phyloP scores from a whole-genome alignment of 345 rosid species.

The Pistacia atlantica region DNA sequence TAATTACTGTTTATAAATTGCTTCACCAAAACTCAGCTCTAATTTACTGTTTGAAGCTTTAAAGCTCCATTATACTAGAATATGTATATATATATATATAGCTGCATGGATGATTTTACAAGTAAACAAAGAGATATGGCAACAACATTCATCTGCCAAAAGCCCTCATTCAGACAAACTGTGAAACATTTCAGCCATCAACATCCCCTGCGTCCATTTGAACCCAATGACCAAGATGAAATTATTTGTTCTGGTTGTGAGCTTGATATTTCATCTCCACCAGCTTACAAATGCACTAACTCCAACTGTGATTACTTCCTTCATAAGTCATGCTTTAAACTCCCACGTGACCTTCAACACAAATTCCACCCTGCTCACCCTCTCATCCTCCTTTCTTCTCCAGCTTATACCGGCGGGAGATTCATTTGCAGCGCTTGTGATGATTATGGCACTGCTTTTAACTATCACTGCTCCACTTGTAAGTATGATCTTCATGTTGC shows the following conservation, averaged over 20 bases:
- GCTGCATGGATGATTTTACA: too few species aligned
- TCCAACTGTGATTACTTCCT: conserved; percentile 13
- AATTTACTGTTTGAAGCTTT: too few species aligned
- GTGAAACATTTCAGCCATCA: conserved; percentile 22
- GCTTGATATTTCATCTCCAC: conserved; percentile 12
- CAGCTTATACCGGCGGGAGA: background rate
- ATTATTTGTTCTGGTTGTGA: conserved; percentile 22
- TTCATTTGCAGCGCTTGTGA: conserved; percentile 18
- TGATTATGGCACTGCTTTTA: conserved; percentile 21
- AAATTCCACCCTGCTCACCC: conserved; percentile 14
- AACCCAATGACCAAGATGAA: conserved; percentile 18
- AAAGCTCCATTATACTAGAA: too few species aligned
- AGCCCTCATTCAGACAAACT: background rate
- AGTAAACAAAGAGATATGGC: background rate
- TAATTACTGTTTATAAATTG: too few species aligned
- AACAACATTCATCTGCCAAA: background rate
- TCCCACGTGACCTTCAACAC: conserved; percentile 14
- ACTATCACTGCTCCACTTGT: conserved; percentile 15
- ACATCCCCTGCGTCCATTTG: conserved; percentile 19
- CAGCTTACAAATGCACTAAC: conserved; percentile 20
- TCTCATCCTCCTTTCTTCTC: conserved; percentile 13
- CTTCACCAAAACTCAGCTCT: too few species aligned
- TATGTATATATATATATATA: too few species aligned
- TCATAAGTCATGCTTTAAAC: conserved; percentile 23
- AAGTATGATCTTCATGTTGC: conserved; percentile 20